Evolutionary conservation across 1,284 basidiomycete genomes (phyloP), one percentile per base, ranked within the genome.

Genomic region (Malassezia nana): DNA sequence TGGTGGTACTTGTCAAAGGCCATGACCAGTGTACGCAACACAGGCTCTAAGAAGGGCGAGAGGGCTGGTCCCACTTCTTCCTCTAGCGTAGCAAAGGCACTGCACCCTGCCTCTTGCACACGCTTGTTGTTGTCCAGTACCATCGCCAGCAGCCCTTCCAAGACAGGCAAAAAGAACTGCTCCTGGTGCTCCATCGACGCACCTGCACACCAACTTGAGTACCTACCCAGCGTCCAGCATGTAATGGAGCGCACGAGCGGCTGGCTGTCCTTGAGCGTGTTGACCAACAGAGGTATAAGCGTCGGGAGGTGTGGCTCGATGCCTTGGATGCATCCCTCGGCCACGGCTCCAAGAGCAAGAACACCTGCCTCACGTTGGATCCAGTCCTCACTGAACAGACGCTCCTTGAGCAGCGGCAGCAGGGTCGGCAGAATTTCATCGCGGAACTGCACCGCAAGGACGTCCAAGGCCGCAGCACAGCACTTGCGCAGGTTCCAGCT

Each of bases 401-500:
- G 89, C 60, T 89, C 84, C 78, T 95, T 94, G 67, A 99, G 77
- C 38, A 87, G 84, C 4, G 87, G 86, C 30, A 98, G 79, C 18
- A 98, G 78, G 38, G 94, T 86, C 63, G 87, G 86, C 64, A 98
- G 78, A 43, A 98, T 78, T 55, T 92, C 89, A 25, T 81, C 81
- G 43, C 84, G 84, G 68, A 95, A 98, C 48, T 87, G 83, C 25
- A 96, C 89, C 1, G 91, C 90, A 61, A 98, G 83, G 16, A 99
- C 92, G 75, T 99, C 94, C 55, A 99, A 79, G 1, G 94, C 94
- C 0, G 94, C 94, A 0, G 94, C 94, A 1, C 89, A 89, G 74
- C 94, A 99, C 77, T 99, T 99, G 62, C 94, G 82, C 60, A 98
- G 78, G 76, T 98, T 98, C 94, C 94, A 99, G 75, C 96, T 90